Percentiles rank a stretch among this genome's conserved stretches.
Conservation (phyloP, 108 stramenopile genomes). For the Mayamaea pseudoterrestris region DNA sequence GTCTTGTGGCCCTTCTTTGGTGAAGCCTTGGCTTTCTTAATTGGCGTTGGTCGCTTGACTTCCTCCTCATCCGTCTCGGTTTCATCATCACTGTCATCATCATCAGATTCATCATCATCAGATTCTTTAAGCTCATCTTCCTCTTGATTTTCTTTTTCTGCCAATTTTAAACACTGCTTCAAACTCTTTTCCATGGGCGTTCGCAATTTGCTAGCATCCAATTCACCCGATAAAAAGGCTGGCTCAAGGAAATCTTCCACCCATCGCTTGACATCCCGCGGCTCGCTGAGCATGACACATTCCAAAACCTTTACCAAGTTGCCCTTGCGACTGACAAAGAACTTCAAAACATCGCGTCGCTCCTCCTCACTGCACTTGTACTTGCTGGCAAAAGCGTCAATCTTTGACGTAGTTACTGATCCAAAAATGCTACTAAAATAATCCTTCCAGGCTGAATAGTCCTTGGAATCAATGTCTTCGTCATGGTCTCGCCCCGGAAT, state of each 20-base stretch:
- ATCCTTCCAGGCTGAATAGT: conserved; percentile 28
- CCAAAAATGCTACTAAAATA: conserved; percentile 74
- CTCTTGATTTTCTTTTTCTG: conserved; percentile 18
- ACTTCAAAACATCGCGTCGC: conserved; percentile 56
- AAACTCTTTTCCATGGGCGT: conserved; percentile 34
- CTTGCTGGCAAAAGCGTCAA: conserved; percentile 62
- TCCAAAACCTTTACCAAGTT: conserved; percentile 62
- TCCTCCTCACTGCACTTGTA: conserved; percentile 84
- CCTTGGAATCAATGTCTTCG: conserved; percentile 19
- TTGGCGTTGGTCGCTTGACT: conserved; percentile 19
- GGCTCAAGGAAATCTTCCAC: conserved; percentile 67
- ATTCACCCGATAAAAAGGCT: no score
- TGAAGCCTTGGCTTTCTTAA: conserved; percentile 4
- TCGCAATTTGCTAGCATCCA: conserved; percentile 32
- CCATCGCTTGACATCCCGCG: conserved; percentile 55
- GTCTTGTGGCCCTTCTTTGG: not conserved
- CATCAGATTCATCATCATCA: conserved; percentile 15
- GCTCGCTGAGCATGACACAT: conserved; percentile 64
- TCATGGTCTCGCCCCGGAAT: conserved; percentile 35
- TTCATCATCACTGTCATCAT: conserved; percentile 16
- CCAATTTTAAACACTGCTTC: conserved; percentile 14
- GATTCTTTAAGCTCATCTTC: not conserved
- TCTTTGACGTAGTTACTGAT: conserved; percentile 48
- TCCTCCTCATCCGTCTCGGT: conserved; percentile 18
- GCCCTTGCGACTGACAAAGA: conserved; percentile 53